phyloP scores from a whole-genome alignment of 139 green algal genomes.

The Haematococcus lacustris region DNA sequence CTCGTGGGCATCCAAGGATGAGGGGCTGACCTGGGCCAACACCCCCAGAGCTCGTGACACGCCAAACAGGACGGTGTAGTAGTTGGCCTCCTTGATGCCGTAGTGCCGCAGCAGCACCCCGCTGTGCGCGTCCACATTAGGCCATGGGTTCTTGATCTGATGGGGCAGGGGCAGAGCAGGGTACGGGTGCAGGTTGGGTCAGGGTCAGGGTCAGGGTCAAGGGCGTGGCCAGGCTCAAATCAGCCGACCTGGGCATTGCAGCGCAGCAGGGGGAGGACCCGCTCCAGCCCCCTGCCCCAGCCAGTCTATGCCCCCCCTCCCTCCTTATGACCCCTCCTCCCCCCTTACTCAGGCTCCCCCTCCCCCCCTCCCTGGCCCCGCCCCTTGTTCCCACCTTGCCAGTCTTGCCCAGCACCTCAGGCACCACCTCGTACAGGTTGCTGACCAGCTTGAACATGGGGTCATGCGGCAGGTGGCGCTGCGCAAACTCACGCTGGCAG shows the following conservation, averaged over 20 bases:
- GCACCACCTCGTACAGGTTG: slow-evolving; percentile 90
- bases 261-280: too few species aligned
- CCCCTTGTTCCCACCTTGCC: slow-evolving; percentile 87
- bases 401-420: slow-evolving; percentile 75
- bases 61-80: slow-evolving; percentile 99
- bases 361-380: too few species aligned
- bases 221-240: too few species aligned
- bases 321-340: too few species aligned
- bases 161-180: too few species aligned
- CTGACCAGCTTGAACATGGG: slow-evolving; percentile 87
- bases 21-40: slow-evolving; percentile 71
- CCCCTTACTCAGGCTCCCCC: too few species aligned
- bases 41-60: slow-evolving; percentile 88
- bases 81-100: slow-evolving; percentile 86
- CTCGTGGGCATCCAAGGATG: too few species aligned
- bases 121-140: slow-evolving; percentile 96
- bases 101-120: slow-evolving; percentile 96
- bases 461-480: slow-evolving; percentile 90
- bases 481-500: slow-evolving; percentile 88
- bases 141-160: slow-evolving; percentile 93
- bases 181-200: too few species aligned
- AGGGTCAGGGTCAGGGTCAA: too few species aligned
- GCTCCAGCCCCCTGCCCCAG: too few species aligned
- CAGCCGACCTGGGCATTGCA: too few species aligned
- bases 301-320: too few species aligned